phyloP scores from a whole-genome alignment of 1,139 yeast genomes.

The Suhomyces anneliseae region DNA sequence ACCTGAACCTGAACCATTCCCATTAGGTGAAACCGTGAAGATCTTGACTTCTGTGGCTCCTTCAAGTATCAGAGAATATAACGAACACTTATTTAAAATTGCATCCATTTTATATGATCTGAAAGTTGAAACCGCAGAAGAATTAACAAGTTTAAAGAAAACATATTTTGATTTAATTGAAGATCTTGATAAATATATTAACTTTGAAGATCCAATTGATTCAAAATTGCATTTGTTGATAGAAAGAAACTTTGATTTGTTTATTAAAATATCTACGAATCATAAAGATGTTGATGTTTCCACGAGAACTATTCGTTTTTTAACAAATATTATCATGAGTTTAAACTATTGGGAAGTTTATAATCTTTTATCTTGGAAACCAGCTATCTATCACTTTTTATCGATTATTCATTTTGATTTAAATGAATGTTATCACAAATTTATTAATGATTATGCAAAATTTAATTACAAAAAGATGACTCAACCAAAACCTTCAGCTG shows the following conservation, averaged over 20 bases:
- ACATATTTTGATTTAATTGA: slow-evolving; percentile 31
- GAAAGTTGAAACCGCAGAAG: slow-evolving; percentile 14
- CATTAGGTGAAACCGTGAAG: slow-evolving; percentile 29
- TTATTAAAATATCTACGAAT: slow-evolving; percentile 37
- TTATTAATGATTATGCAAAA: slow-evolving; percentile 35
- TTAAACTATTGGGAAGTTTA: slow-evolving; percentile 50
- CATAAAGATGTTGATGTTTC: slow-evolving; percentile 34
- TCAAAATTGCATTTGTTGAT: slow-evolving; percentile 37
- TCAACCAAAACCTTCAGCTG: slow-evolving; percentile 14
- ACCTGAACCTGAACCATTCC: slow-evolving; percentile 9
- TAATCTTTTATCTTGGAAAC: slow-evolving; percentile 45
- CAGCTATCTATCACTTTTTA: slow-evolving; percentile 45
- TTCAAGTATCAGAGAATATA: slow-evolving; percentile 33
- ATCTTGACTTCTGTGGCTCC: slow-evolving; percentile 34
- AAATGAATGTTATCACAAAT: slow-evolving; percentile 39
- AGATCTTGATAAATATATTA: slow-evolving; percentile 24
- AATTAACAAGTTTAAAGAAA: slow-evolving; percentile 19
- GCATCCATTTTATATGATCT: slow-evolving; percentile 30
- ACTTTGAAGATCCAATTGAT: slow-evolving; percentile 29
- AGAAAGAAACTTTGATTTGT: slow-evolving; percentile 41
- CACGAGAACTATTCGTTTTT: slow-evolving; percentile 37
- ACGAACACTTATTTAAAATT: slow-evolving; percentile 39
- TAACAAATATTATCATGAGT: slow-evolving; percentile 40
- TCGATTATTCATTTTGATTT: slow-evolving; percentile 40
- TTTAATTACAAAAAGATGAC: slow-evolving; percentile 24